phyloP scores from a whole-genome alignment of 2,329 filamentous ascomycete species.

The Bimuria novae-zelandiae region DNA sequence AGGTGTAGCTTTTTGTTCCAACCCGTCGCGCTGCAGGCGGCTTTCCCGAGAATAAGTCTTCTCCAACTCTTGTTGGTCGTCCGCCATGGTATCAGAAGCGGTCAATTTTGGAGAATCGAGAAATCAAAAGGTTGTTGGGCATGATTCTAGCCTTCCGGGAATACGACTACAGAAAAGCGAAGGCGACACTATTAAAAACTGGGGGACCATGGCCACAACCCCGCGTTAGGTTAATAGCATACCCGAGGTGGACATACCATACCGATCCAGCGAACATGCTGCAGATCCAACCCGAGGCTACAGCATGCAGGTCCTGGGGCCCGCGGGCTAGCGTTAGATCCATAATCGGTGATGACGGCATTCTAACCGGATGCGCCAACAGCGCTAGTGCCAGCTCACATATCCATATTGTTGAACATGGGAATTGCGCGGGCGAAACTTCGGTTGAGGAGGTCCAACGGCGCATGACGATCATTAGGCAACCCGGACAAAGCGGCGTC shows the following conservation, averaged over 20 bases:
- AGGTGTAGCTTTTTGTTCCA: constrained; percentile 31
- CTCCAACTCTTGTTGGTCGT: constrained; percentile 31
- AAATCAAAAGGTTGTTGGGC: constrained; percentile 6
- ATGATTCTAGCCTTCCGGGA: constrained; percentile 2
- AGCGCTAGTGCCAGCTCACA: background rate
- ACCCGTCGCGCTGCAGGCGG: constrained; percentile 29
- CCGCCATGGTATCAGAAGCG: constrained; percentile 25
- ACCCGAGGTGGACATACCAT: constrained; percentile 16
- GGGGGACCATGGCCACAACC: constrained; percentile 6
- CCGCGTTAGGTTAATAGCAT: constrained; percentile 15
- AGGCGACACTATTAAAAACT: background rate
- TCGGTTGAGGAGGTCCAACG: background rate
- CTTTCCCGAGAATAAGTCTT: constrained; percentile 42
- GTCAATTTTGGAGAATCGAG: constrained; percentile 8
- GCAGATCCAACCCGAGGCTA: constrained; percentile 12
- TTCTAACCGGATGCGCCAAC: constrained; percentile 10
- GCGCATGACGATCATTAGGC: background rate
- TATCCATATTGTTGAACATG: background rate
- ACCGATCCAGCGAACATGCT: constrained; percentile 17
- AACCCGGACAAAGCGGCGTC: background rate
- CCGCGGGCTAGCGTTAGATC: no score
- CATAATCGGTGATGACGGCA: constrained; percentile 3
- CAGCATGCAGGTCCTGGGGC: background rate
- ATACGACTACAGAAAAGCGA: constrained; percentile 6
- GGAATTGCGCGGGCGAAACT: background rate